Percentiles rank a stretch among this genome's conserved stretches.
These are phyloP conservation scores for Fusarium burgessii DNA, from an alignment of 2,329 filamentous ascomycete species.

Conservation along the genomic window DNA sequence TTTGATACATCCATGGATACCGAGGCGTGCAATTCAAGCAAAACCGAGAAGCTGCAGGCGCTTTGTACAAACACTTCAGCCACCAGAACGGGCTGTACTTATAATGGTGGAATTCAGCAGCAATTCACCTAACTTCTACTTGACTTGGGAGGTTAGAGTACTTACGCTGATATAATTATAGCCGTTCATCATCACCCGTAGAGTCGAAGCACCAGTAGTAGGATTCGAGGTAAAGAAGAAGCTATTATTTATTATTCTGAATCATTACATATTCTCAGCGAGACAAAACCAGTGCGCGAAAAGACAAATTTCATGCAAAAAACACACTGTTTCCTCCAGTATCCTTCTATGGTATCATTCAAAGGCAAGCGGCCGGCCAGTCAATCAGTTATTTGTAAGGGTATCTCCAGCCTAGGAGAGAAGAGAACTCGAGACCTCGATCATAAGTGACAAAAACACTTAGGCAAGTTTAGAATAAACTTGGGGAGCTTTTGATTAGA, in stretches of 20 bases:
- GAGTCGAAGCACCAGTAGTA: accelerated
- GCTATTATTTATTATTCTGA: slow-evolving; percentile 9
- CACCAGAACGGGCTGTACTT: no score
- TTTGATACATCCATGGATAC: no score
- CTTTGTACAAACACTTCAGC: no score
- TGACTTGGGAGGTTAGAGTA: no score
- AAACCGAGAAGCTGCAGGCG: accelerated
- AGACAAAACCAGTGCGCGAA: neutral
- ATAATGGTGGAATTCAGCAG: no score
- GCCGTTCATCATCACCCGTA: accelerated
- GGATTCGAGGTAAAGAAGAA: neutral
- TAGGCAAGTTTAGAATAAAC: no score
- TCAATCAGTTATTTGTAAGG: neutral
- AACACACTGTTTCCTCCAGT: neutral
- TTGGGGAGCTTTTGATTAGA: no score
- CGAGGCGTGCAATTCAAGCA: no score
- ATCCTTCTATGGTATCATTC: slow-evolving; percentile 31
- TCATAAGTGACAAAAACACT: no score
- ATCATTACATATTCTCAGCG: neutral
- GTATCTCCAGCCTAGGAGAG: neutral
- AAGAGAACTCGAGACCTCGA: no score
- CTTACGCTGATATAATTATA: neutral
- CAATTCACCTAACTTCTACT: no score
- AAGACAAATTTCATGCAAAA: neutral
- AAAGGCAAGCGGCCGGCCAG: neutral